Base-by-base conservation (phyloP, 192 early-diverging fungal genomes). In the Dissophora ornata region DNA sequence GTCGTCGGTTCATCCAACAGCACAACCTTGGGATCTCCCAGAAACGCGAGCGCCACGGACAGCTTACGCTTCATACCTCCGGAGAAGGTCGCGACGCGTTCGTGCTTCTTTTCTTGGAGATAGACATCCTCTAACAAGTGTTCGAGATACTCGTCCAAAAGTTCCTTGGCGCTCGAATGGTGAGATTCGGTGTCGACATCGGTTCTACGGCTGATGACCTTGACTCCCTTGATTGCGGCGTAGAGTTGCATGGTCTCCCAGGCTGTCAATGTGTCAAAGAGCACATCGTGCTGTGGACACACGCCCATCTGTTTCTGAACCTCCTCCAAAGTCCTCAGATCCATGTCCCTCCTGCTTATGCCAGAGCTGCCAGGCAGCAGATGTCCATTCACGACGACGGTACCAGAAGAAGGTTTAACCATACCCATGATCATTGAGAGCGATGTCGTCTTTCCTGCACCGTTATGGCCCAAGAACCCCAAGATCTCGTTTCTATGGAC, bases 51-150 rank as follows among this genome's bases (percentile, higher is more conserved):
- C 13, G 81, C 81, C 6, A 87, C 74, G 30, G 58, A 64, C 7
- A 89, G 67, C 34, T 81, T 83, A 13, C 89, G 79, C 53, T 90
- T 90, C 79, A 86, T 83, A 8, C 89, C 89, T 15, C 89, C 89
- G 12, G 77, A 81, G 29, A 85, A 81, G 3, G 79, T 71, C 0
- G 25, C 25, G 4, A 75, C 62, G 7, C 70, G 63, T 24, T 71
- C 58, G 38, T 86, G 60, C 11, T 65, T 71, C 57, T 81, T 81
- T 18, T 83, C 81, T 18, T 56, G 57, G 40, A 86, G 80, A 33
- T 69, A 65, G 18, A 79, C 70, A 24, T 79, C 73, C 25, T 60
- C 58, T 46, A 81, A 21, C 9, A 74, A 56, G 44, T 65, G 70
- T 6, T 74, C 70, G 15, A 74, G 33, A 46, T 74, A 74, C 29